Base-by-base conservation (phyloP, 1,284 basidiomycete species). In the Cutaneotrichosporon cavernicola region DNA sequence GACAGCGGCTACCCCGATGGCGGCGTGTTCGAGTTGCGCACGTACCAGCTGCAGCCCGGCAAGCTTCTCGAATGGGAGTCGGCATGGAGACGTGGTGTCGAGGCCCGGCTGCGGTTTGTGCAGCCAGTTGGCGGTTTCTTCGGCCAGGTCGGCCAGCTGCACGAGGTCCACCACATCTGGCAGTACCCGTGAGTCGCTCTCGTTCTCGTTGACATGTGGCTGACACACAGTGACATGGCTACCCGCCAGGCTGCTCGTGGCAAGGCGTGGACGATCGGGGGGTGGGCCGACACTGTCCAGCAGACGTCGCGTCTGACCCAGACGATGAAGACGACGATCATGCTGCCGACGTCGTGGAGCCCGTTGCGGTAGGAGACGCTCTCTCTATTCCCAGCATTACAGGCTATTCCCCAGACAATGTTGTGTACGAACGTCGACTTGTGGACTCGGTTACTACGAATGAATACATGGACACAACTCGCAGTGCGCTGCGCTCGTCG, bases 71-170 rank as follows among this genome's bases (percentile, higher is more conserved):
- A 97, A 75, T 97, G 94, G 94, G 94, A 97, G 76, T 84, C 86
- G 63, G 85, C 91, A 66, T 97, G 95, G 94, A 86, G 91, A 64
- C 85, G 84, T 76, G 93, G 93, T 6, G 89, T 95, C 62, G 92
- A 95, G 77, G 93, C 91, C 16, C 87, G 92, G 64, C 84, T 87
- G 71, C 88, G 89, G 78, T 89, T 90, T 72, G 87, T 92, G 77
- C 85, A 87, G 63, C 94, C 94, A 26, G 88, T 95, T 11, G 94
- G 92, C 52, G 93, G 93, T 16, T 97, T 92, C 91, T 97, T 94
- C 81, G 89, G 90, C 51, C 94, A 97, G 81, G 85, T 95, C 53
- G 94, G 95, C 52, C 86, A 89, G 62, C 83, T 96, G 60, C 92
- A 96, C 79, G 87, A 92, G 73, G 92, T 95, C 21, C 90, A 95